These are phyloP conservation scores for Backusella macrospora DNA, from an alignment of 192 early-diverging fungal genomes.

Conservation along the genomic window DNA sequence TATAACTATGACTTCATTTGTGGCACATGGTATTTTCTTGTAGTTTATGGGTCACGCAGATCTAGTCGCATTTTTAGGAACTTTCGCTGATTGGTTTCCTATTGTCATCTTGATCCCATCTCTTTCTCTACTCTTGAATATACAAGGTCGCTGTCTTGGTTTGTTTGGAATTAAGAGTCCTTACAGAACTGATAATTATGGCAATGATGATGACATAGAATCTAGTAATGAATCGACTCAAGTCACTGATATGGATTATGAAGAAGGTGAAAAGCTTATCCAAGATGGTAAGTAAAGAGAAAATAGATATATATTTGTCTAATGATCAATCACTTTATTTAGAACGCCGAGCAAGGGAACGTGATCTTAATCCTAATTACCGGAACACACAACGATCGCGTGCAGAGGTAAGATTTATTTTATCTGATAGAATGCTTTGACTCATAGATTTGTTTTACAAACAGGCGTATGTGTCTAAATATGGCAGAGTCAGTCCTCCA, in stretches of 20 bases:
- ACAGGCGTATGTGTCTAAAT: slow-evolving; percentile 8
- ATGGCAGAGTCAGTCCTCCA: neutral
- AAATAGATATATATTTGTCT: neutral
- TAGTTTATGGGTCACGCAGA: slow-evolving; percentile 81
- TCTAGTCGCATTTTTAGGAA: slow-evolving; percentile 88
- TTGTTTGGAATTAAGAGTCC: slow-evolving; percentile 55
- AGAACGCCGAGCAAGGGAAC: slow-evolving; percentile 15
- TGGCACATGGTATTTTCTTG: neutral
- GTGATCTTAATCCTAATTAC: neutral
- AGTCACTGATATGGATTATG: slow-evolving; percentile 30
- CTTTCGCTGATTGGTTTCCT: slow-evolving; percentile 88
- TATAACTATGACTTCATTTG: neutral
- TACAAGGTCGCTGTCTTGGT: slow-evolving; percentile 80
- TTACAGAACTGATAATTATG: slow-evolving; percentile 40
- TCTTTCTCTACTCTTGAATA: slow-evolving; percentile 73
- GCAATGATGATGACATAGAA: slow-evolving; percentile 39
- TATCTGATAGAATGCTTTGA: neutral
- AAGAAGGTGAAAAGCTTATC: slow-evolving; percentile 39
- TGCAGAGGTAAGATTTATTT: neutral
- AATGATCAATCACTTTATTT: neutral
- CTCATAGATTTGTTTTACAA: neutral
- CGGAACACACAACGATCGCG: neutral
- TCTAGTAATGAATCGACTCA: neutral
- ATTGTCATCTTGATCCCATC: slow-evolving; percentile 83
- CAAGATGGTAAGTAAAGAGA: slow-evolving; percentile 28